Evolutionary conservation across 352 stramenopile genomes (phyloP).

Genomic region (Pythium pyrilobum): DNA sequence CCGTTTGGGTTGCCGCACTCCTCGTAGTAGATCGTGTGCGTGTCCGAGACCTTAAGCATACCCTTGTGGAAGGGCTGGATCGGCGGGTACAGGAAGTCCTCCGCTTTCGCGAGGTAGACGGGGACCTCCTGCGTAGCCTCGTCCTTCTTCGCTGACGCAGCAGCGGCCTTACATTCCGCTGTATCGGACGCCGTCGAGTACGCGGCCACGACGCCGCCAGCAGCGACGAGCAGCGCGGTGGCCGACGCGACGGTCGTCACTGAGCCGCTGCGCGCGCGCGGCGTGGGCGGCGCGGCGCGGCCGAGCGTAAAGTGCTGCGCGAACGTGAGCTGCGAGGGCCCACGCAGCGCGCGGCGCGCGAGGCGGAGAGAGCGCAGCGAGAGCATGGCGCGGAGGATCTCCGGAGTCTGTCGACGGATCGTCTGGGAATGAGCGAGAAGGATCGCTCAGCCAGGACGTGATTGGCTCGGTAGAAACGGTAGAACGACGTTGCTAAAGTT

Average conservation of each 20-base stretch:
- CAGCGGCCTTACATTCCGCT: constrained; percentile 14
- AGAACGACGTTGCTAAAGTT: constrained; percentile 6
- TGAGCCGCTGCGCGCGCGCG: background rate
- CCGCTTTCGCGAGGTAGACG: constrained; percentile 36
- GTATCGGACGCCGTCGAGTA: constrained; percentile 9
- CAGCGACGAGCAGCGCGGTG: constrained; percentile 3
- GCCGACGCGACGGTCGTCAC: background rate
- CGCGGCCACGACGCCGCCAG: constrained; percentile 1
- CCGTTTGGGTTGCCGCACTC: constrained; percentile 82
- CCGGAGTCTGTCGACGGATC: background rate
- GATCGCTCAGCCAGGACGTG: no score
- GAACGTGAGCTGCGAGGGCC: constrained; percentile 11
- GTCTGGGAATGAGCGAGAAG: background rate
- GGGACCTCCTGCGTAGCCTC: constrained; percentile 3
- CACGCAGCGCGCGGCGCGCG: constrained; percentile 11
- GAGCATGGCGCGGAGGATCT: constrained; percentile 2
- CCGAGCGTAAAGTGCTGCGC: constrained; percentile 1
- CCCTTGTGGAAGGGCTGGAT: constrained; percentile 82
- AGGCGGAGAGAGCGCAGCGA: constrained; percentile 12
- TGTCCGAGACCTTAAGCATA: constrained; percentile 70
- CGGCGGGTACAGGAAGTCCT: constrained; percentile 78
- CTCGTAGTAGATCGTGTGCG: constrained; percentile 90
- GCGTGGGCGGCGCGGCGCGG: background rate
- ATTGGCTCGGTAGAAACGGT: background rate
- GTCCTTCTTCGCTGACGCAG: background rate